Evolutionary conservation across 2,329 filamentous ascomycete species (phyloP).

Genomic region (Chaetomium olivaceum): DNA sequence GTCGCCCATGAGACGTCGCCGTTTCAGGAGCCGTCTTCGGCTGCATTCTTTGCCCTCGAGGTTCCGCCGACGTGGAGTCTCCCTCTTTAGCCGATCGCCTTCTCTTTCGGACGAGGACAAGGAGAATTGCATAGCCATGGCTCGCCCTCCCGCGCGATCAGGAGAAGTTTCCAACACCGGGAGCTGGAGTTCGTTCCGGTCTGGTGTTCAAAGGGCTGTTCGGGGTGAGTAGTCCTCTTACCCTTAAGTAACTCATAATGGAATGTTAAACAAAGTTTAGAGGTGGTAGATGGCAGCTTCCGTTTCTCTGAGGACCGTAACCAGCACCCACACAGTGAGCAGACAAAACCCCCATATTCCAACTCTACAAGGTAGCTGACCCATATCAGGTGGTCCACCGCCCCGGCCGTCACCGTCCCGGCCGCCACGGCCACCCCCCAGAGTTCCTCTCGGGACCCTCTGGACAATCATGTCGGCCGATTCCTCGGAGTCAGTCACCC

Average conservation of each 20-base stretch:
- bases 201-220: slow-evolving; percentile 14
- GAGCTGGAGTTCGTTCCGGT: slow-evolving; percentile 21
- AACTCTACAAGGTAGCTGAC: neutral
- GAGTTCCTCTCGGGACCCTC: slow-evolving; percentile 13
- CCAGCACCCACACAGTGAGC: neutral
- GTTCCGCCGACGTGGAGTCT: slow-evolving; percentile 1
- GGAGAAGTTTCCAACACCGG: neutral
- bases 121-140: neutral
- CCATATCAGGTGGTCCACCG: neutral
- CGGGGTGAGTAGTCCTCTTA: slow-evolving; percentile 4
- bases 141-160: neutral
- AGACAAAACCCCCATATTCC: neutral
- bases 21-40: slow-evolving; percentile 2
- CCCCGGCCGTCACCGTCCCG: neutral
- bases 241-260: neutral
- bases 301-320: slow-evolving; percentile 1
- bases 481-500: slow-evolving; percentile 16
- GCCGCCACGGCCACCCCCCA: neutral
- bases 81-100: slow-evolving; percentile 3
- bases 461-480: slow-evolving; percentile 22
- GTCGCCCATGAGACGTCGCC: neutral
- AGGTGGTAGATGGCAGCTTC: slow-evolving; percentile 13
- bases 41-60: slow-evolving; percentile 12
- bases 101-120: slow-evolving; percentile 8
- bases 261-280: neutral